Conservation (phyloP, 176 grass and related monocot genomes). For the Lolium multiflorum region DNA sequence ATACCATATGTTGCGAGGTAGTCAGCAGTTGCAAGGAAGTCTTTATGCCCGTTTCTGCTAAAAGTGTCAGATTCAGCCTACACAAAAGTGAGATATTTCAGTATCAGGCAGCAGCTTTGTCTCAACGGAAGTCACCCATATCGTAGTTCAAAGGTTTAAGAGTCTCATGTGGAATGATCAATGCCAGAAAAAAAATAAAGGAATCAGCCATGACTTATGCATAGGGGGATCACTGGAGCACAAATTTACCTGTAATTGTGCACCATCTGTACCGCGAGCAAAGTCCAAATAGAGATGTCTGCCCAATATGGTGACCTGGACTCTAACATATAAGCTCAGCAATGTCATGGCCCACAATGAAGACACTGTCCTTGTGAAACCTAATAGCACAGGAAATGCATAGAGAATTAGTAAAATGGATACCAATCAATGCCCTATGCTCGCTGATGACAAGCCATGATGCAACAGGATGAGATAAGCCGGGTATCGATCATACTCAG, state of each 20-base stretch:
- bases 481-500: constrained; percentile 55
- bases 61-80: constrained; percentile 73
- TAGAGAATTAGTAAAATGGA: constrained; percentile 17
- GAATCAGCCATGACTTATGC: not conserved
- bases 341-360: constrained; percentile 88
- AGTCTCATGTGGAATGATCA: not conserved
- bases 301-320: constrained; percentile 97
- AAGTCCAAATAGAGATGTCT: constrained; percentile 95
- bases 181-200: not conserved
- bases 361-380: constrained; percentile 85
- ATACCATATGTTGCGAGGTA: constrained; percentile 81
- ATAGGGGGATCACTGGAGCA: not conserved
- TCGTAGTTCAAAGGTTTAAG: constrained; percentile 10
- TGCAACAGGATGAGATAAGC: constrained; percentile 6
- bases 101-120: constrained; percentile 26
- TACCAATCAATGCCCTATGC: constrained; percentile 7
- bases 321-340: constrained; percentile 94
- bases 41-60: constrained; percentile 63
- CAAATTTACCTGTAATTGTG: constrained; percentile 52
- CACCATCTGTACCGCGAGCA: constrained; percentile 64
- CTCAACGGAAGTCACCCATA: not conserved
- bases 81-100: constrained; percentile 40
- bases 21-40: constrained; percentile 88
- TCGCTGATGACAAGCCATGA: constrained; percentile 22
- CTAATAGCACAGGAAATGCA: constrained; percentile 42